Conservation (phyloP, 2,329 filamentous ascomycete genomes). For the Acrocalymma vagum region DNA sequence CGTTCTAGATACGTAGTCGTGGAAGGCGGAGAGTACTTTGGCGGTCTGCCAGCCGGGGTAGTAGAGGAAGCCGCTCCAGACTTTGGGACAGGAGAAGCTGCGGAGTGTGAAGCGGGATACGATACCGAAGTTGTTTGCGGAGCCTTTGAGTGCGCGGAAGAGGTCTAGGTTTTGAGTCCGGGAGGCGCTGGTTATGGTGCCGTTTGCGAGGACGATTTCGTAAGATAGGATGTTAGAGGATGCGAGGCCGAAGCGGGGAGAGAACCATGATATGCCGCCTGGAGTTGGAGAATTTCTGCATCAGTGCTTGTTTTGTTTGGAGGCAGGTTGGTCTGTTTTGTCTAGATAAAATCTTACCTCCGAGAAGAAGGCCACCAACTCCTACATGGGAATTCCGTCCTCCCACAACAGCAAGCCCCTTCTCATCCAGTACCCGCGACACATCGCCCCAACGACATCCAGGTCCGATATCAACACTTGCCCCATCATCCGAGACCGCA, state of each 20-base stretch:
- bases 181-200: conserved; percentile 49
- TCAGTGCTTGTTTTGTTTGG: too few species aligned
- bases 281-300: too few species aligned
- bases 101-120: conserved; percentile 31
- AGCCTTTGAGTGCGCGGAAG: conserved; percentile 50
- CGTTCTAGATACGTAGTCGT: background rate
- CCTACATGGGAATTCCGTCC: conserved; percentile 2
- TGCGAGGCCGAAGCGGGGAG: conserved; percentile 16
- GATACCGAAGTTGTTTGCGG: conserved; percentile 33
- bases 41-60: background rate
- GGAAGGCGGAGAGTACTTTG: background rate
- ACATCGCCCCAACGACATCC: conserved; percentile 2
- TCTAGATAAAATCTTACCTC: conserved; percentile 1
- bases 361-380: conserved; percentile 2
- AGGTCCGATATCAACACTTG: background rate
- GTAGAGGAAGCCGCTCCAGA: conserved; percentile 3
- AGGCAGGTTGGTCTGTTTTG: too few species aligned
- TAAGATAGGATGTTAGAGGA: conserved; percentile 12
- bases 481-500: background rate
- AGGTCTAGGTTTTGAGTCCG: conserved; percentile 46
- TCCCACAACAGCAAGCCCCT: background rate
- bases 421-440: conserved; percentile 1
- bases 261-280: conserved; percentile 1
- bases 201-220: conserved; percentile 57
- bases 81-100: too few species aligned